Conservation (phyloP, 2,329 filamentous ascomycete genomes). For the Podosphaera fusca region DNA sequence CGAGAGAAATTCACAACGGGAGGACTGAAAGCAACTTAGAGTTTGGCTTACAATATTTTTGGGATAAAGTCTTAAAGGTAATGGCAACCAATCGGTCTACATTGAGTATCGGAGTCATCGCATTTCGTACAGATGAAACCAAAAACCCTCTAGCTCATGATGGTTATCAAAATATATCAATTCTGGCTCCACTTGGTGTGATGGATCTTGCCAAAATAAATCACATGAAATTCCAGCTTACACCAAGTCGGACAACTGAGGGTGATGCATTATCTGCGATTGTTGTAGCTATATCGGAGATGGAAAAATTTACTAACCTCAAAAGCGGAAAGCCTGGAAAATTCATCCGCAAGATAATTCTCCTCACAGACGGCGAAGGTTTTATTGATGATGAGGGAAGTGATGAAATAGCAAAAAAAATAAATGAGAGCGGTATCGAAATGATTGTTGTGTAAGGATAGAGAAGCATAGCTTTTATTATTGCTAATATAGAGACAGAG, state of each 20-base stretch:
- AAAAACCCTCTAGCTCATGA: constrained; percentile 36
- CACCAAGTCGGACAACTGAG: constrained; percentile 38
- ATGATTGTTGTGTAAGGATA: constrained; percentile 49
- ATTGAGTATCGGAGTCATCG: constrained; percentile 55
- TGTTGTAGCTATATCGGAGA: constrained; percentile 71
- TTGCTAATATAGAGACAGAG: constrained; percentile 25
- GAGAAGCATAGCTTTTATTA: neutral
- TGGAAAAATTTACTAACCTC: constrained; percentile 54
- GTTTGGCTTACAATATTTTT: constrained; percentile 76
- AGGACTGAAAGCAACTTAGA: constrained; percentile 63
- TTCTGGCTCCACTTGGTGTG: constrained; percentile 44
- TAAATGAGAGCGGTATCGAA: constrained; percentile 56
- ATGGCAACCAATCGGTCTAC: constrained; percentile 49
- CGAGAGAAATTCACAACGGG: constrained; percentile 48
- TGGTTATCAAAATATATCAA: constrained; percentile 59
- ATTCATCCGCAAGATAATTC: constrained; percentile 55
- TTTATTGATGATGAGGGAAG: constrained; percentile 49
- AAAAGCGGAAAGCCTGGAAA: constrained; percentile 29
- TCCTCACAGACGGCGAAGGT: constrained; percentile 65
- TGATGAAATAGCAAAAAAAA: constrained; percentile 40
- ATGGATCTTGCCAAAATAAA: constrained; percentile 46
- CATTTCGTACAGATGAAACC: constrained; percentile 58
- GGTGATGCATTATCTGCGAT: constrained; percentile 81
- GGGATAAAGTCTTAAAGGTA: constrained; percentile 70
- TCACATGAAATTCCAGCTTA: constrained; percentile 36